These are phyloP conservation scores for Rhizopus delemar DNA, from an alignment of 371 early-diverging fungal genomes.

Conservation along the genomic window DNA sequence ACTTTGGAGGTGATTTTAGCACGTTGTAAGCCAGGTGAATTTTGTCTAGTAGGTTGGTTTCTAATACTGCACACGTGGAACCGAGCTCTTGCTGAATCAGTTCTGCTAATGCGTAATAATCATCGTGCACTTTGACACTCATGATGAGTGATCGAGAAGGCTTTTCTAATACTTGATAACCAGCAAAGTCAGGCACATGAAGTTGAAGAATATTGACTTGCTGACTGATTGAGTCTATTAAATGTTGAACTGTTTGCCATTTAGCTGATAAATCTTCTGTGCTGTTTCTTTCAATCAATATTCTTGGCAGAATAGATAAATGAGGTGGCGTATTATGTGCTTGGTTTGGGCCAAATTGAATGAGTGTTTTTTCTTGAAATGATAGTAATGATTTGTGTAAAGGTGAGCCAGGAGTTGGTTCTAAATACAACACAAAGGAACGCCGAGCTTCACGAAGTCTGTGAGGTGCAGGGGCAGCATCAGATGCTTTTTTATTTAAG, in stretches of 20 bases:
- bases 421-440: slow-evolving; percentile 32
- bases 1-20: slow-evolving; percentile 23
- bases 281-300: slow-evolving; percentile 26
- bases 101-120: slow-evolving; percentile 19
- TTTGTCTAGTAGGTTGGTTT: slow-evolving; percentile 26
- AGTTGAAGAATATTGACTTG: slow-evolving; percentile 15
- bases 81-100: slow-evolving; percentile 21
- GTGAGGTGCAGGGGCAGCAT: slow-evolving; percentile 30
- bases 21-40: slow-evolving; percentile 36
- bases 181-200: slow-evolving; percentile 26
- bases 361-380: slow-evolving; percentile 32
- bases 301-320: slow-evolving; percentile 23
- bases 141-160: slow-evolving; percentile 31
- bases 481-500: slow-evolving; percentile 19
- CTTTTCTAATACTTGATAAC: slow-evolving; percentile 30
- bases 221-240: slow-evolving; percentile 18
- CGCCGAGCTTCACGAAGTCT: slow-evolving; percentile 31
- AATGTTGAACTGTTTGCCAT: slow-evolving; percentile 28
- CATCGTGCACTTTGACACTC: slow-evolving; percentile 18
- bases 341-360: slow-evolving; percentile 36
- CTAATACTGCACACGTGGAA: slow-evolving; percentile 16
- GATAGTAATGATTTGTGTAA: slow-evolving; percentile 26
- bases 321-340: slow-evolving; percentile 33
- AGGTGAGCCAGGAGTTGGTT: slow-evolving; percentile 29
- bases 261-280: slow-evolving; percentile 24